Base-by-base conservation (phyloP, 371 early-diverging fungal species). In the Mucor indicus region DNA sequence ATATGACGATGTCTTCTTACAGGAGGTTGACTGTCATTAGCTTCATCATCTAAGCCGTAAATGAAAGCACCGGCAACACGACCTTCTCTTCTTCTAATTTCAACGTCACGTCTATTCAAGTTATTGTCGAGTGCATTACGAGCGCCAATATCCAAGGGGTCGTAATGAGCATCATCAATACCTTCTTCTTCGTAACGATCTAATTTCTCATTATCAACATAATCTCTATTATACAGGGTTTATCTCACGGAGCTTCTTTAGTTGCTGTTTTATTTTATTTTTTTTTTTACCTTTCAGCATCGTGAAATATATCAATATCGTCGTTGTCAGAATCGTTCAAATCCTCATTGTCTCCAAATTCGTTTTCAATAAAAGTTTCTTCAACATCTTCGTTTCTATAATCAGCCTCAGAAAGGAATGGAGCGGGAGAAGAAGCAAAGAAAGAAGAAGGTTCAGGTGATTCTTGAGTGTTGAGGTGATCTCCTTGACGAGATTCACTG, bases 51-150 rank as follows among this genome's bases (percentile, higher is more conserved):
- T 21, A 73, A 60, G 53, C 85, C 92, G 62, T 92, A 89, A 70
- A 91, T 57, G 60, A 91, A 92, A 2, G 92, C 93, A 31, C 85
- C 87, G 2, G 94, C 92, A 35, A 92, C 79, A n/a, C 90, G 57
- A 23, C 87, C 87, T 29, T 75, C 72, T 20, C 81, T 69, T 27
- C 88, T 68, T 16, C 81, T 87, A 55, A 85, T 81, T 50, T 84
- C 90, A 8, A 79, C 77, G 67, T 96, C 98, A 32, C 97, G 83
- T 50, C 89, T 64, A 24, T 84, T 72, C 75, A 98, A 69, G 39
- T 81, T 69, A 3, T 81, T 85, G 55, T 96, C 96, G 12, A 89
- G 85, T 15, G 77, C 77, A 15, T 81, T 80, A 21, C 96, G 85
- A 19, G 81, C 72, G 10, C 77, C 83, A 23, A 82, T 62, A 54